Base-by-base conservation (phyloP, 805 yeast species). In the Lipomyces kockii region DNA sequence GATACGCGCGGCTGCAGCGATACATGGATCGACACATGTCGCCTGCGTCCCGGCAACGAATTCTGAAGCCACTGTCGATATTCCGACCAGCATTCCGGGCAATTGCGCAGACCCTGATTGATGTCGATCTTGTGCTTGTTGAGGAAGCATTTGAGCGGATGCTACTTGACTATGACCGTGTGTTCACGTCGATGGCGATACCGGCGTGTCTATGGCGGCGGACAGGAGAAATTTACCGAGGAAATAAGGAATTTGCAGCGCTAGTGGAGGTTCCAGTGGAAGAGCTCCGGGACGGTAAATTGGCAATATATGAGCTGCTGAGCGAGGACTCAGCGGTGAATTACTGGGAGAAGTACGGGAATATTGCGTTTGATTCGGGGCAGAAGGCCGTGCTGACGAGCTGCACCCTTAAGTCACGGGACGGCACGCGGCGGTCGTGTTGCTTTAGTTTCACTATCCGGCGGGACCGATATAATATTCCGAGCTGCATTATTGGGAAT, bases 171-270 rank as follows among this genome's bases (percentile, higher is more conserved):
- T 92, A 94, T 75, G 98, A 94, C 77, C 83, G 98, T 46, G 97
- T 94, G 2, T 94, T 94, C 80, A 92, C 98, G 0, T 89, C 97
- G 3, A 92, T 94, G 97, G 97, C 98, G 6, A 92, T 94, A 68
- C 98, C 98, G 1, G 97, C 98, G 0, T 94, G 98, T 79, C 82
- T 94, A 35, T 94, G 98, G 98, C 82, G 98, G 76, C 87, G 98
- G 73, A 93, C 98, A 0, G 98, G 98, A 1, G 98, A 94, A 73
- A 94, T 94, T 2, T 94, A 91, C 74, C 80, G 98, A 68, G 98
- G 97, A 0, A 94, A 94, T 78, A 92, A 93, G 76, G 98, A 94
- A 77, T 94, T 94, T 84, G 98, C 98, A 0, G 89, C 93, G 1
- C 78, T 94, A 64, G 97, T 94, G 1, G 97, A 92, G 25, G 97